Conservation (phyloP, 805 yeast genomes). For the Debaryomyces hansenii region DNA sequence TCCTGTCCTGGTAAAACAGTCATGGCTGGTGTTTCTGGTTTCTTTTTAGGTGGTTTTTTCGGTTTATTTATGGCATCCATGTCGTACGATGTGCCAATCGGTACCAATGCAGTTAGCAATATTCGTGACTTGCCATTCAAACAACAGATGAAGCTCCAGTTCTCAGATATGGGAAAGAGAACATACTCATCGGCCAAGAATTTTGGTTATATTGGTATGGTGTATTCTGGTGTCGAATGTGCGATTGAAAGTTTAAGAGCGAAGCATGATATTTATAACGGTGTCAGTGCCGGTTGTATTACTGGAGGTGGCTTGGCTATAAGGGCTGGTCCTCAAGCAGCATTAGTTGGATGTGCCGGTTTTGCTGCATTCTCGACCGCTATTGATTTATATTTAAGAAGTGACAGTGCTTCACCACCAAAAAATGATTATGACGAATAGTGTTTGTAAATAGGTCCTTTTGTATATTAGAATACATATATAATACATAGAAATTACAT, state of each 20-base stretch:
- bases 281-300: slow-evolving; percentile 89
- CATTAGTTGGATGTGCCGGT: slow-evolving; percentile 91
- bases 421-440: slow-evolving; percentile 75
- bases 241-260: slow-evolving; percentile 82
- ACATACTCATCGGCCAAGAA: slow-evolving; percentile 89
- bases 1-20: slow-evolving; percentile 94
- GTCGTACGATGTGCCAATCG: slow-evolving; percentile 80
- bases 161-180: slow-evolving; percentile 87
- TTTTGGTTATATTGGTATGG: slow-evolving; percentile 90
- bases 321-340: slow-evolving; percentile 92
- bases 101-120: slow-evolving; percentile 52
- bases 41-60: slow-evolving; percentile 91
- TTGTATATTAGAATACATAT: slow-evolving; percentile 2
- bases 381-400: slow-evolving; percentile 80
- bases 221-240: slow-evolving; percentile 92
- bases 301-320: slow-evolving; percentile 96
- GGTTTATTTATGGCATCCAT: slow-evolving; percentile 89
- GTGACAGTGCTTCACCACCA: slow-evolving; percentile 84
- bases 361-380: slow-evolving; percentile 95
- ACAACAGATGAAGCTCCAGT: slow-evolving; percentile 90
- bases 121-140: slow-evolving; percentile 84
- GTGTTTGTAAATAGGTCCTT: slow-evolving; percentile 1
- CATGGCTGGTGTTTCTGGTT: slow-evolving; percentile 92
- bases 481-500: slow-evolving; percentile 4
- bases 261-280: slow-evolving; percentile 88